These are phyloP conservation scores for Sugiyamaella grinbergsii DNA, from an alignment of 1,139 yeast species.

Conservation along the genomic window DNA sequence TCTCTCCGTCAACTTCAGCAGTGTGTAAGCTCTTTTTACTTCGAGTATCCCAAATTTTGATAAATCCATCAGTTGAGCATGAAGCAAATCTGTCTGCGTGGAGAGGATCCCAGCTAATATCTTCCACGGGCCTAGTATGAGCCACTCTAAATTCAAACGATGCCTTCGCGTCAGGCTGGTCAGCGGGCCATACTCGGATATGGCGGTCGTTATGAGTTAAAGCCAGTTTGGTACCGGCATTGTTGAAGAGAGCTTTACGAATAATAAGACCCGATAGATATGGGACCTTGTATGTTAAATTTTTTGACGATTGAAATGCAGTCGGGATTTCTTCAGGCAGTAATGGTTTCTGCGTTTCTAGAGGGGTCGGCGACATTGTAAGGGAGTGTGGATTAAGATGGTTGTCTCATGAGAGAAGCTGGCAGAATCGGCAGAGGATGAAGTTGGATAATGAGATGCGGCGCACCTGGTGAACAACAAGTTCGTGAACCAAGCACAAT, in stretches of 20 bases:
- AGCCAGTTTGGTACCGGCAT: slow-evolving; percentile 36
- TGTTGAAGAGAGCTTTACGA: slow-evolving; percentile 36
- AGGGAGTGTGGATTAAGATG: too few species aligned
- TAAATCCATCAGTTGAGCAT: slow-evolving; percentile 55
- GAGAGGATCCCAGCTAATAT: slow-evolving; percentile 63
- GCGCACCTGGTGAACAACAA: background rate
- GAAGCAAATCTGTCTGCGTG: slow-evolving; percentile 57
- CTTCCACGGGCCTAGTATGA: slow-evolving; percentile 52
- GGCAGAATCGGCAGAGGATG: background rate
- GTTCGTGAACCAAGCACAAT: too few species aligned
- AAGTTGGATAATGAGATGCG: background rate
- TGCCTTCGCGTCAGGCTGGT: slow-evolving; percentile 32
- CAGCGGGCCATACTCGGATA: slow-evolving; percentile 37
- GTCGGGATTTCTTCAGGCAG: slow-evolving; percentile 10
- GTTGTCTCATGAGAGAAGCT: too few species aligned
- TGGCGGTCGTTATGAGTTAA: slow-evolving; percentile 34
- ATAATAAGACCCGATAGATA: slow-evolving; percentile 23
- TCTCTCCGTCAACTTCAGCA: slow-evolving; percentile 40
- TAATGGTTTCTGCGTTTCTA: slow-evolving; percentile 11
- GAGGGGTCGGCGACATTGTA: too few species aligned
- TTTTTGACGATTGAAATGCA: slow-evolving; percentile 7
- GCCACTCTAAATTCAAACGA: slow-evolving; percentile 30
- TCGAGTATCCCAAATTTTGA: slow-evolving; percentile 60
- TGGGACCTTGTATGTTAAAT: slow-evolving; percentile 21
- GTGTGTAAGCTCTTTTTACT: slow-evolving; percentile 47